Evolutionary conservation across 177 flowering plant species (phyloP).

Genomic region (Vitis hybrid): DNA sequence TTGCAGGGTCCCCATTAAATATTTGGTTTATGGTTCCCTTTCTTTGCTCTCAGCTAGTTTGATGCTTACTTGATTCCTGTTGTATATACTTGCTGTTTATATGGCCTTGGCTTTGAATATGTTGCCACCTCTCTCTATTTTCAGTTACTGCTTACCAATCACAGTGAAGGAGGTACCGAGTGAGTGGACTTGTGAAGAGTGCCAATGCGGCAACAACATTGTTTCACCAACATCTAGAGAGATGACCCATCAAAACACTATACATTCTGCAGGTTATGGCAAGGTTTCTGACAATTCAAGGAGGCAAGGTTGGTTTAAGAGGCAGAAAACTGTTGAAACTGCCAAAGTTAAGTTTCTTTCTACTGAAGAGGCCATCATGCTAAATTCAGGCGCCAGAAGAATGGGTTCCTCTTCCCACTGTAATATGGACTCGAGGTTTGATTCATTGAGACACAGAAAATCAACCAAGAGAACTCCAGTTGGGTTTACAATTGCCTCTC

Average conservation of each 20-base stretch:
- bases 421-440: background rate
- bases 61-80: background rate
- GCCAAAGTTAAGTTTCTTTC: constrained; percentile 31
- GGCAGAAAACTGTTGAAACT: constrained; percentile 13
- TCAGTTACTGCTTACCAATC: constrained; percentile 48
- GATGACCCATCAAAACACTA: background rate
- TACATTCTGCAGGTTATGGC: background rate
- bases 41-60: no score
- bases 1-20: no score
- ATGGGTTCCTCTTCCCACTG: background rate
- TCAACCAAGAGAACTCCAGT: background rate
- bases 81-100: background rate
- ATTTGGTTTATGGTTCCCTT: no score
- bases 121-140: constrained; percentile 3
- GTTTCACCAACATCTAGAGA: background rate
- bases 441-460: background rate
- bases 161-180: background rate
- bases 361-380: constrained; percentile 28
- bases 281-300: background rate
- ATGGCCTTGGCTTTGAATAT: background rate
- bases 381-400: constrained; percentile 17
- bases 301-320: background rate
- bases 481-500: background rate
- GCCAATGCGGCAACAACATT: background rate
- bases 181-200: constrained; percentile 42